These are phyloP conservation scores for Saturnispora dispora DNA, from an alignment of 805 yeast genomes.

Conservation along the genomic window DNA sequence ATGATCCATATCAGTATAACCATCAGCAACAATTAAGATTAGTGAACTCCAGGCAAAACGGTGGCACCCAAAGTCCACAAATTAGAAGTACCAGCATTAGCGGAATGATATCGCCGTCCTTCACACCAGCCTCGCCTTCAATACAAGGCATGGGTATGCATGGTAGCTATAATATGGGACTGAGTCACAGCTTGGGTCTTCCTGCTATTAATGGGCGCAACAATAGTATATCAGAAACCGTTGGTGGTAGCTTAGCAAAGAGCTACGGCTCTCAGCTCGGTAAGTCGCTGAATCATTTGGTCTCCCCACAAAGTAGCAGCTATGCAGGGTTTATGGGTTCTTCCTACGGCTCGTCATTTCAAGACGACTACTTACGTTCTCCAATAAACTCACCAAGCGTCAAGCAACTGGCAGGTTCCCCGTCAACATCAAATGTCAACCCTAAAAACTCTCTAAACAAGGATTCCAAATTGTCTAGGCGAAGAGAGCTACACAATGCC, in stretches of 20 bases:
- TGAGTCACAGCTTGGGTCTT: constrained; percentile 1
- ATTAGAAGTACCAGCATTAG: not conserved
- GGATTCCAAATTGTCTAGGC: constrained; percentile 65
- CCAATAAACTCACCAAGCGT: constrained; percentile 29
- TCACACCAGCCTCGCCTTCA: constrained; percentile 7
- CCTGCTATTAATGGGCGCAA: not conserved
- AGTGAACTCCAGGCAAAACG: constrained; percentile 1
- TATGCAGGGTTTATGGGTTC: constrained; percentile 28
- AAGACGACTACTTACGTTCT: constrained; percentile 26
- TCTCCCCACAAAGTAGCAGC: constrained; percentile 29
- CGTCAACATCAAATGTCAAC: constrained; percentile 28
- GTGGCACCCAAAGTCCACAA: not conserved
- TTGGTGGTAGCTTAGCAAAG: constrained; percentile 12
- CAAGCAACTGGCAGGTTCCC: constrained; percentile 25
- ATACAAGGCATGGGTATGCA: constrained; percentile 1
- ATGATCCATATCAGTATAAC: not conserved
- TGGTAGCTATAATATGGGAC: constrained; percentile 2
- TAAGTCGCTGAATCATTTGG: constrained; percentile 24
- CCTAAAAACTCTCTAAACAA: constrained; percentile 34
- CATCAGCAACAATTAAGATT: not conserved
- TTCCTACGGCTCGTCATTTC: constrained; percentile 29
- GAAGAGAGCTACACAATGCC: constrained; percentile 88
- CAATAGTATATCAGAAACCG: constrained; percentile 2
- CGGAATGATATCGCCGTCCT: constrained; percentile 3
- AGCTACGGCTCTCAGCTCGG: constrained; percentile 26